These are phyloP conservation scores for Persicaria tinctoria DNA, from an alignment of 148 eudicot species.

Conservation along the genomic window DNA sequence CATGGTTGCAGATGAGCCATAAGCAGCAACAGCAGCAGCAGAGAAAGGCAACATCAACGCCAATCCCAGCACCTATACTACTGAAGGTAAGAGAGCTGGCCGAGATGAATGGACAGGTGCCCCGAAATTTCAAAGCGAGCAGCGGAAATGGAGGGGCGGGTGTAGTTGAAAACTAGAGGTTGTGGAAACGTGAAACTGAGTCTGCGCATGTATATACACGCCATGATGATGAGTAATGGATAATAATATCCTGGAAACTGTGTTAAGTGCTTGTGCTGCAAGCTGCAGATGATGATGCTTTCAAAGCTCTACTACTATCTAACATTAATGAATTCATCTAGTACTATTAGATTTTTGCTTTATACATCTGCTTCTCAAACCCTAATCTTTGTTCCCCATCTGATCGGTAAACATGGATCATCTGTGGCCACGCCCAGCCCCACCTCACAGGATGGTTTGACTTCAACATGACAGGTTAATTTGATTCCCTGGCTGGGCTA, in stretches of 20 bases:
- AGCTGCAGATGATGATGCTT: conserved; percentile 2
- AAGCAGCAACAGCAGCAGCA: conserved; percentile 30
- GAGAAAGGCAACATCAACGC: conserved; percentile 50
- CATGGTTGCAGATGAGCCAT: neutral
- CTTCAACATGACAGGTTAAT: neutral
- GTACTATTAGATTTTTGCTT: neutral
- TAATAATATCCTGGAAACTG: neutral
- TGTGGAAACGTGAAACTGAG: neutral
- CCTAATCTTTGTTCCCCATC: neutral
- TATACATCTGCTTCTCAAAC: neutral
- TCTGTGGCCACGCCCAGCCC: neutral
- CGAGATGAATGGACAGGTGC: conserved; percentile 59
- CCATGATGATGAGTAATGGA: neutral
- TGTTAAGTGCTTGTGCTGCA: conserved; percentile 2
- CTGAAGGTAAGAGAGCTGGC: conserved; percentile 87
- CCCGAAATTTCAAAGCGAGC: conserved; percentile 34
- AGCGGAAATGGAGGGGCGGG: conserved; percentile 28
- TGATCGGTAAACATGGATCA: neutral
- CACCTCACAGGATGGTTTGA: neutral
- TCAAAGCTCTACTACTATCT: neutral
- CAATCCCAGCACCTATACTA: conserved; percentile 69
- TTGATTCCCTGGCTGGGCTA: neutral
- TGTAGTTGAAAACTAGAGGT: conserved; percentile 32
- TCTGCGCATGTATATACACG: conserved; percentile 9
- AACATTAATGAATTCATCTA: conserved; percentile 1